Evolutionary conservation across 2,329 filamentous ascomycete species (phyloP).

Genomic region (Ophiostoma perfectum): DNA sequence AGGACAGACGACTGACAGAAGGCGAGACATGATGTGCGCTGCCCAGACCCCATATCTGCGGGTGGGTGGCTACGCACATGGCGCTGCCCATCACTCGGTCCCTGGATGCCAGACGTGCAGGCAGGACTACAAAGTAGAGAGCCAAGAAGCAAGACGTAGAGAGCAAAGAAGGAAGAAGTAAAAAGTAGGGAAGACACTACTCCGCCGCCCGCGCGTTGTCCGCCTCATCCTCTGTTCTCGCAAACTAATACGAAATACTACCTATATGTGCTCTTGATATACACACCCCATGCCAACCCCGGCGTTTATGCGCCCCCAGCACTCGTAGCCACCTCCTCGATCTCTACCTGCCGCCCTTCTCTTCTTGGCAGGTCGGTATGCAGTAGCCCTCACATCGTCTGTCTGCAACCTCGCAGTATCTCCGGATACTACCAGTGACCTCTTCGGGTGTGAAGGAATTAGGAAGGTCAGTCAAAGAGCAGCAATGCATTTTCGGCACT

Average conservation of each 20-base stretch:
- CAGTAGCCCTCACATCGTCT: neutral
- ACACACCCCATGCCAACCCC: neutral
- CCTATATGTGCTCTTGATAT: conserved; percentile 6
- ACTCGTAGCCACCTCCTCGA: neutral
- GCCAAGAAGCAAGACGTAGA: too few species aligned
- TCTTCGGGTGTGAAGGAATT: conserved; percentile 5
- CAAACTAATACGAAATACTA: neutral
- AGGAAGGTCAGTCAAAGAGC: neutral
- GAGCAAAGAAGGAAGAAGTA: too few species aligned
- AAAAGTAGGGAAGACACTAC: too few species aligned
- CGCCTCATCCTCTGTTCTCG: neutral
- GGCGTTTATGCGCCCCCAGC: neutral
- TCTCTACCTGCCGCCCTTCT: conserved; percentile 3
- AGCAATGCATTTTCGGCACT: too few species aligned
- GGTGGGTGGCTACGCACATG: neutral
- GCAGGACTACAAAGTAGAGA: too few species aligned
- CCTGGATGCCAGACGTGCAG: neutral
- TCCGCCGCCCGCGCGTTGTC: too few species aligned
- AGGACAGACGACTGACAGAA: too few species aligned
- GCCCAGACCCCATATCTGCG: conserved; percentile 7
- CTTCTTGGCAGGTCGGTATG: conserved; percentile 12
- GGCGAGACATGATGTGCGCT: neutral
- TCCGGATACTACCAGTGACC: neutral
- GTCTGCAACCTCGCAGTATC: neutral
- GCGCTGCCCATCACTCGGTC: neutral